Percentiles rank a stretch among this genome's conserved stretches.
These are phyloP conservation scores for Zygosaccharomyces gambellarensis DNA, from an alignment of 805 yeast species.

Conservation along the genomic window DNA sequence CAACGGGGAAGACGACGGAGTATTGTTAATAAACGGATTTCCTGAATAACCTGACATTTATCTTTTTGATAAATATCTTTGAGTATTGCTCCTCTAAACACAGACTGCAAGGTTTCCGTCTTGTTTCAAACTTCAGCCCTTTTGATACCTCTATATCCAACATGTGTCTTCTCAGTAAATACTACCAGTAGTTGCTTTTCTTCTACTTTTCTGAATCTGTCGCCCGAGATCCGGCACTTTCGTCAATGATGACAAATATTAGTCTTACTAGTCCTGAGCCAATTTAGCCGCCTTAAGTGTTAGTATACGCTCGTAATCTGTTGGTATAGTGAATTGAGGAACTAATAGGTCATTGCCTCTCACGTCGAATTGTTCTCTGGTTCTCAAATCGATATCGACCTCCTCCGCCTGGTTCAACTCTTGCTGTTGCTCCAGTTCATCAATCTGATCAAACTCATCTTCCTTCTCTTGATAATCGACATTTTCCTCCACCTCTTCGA, in stretches of 20 bases:
- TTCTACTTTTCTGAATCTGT: neutral
- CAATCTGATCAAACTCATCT: constrained; percentile 84
- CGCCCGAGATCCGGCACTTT: neutral
- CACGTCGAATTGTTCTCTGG: constrained; percentile 61
- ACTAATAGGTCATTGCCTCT: constrained; percentile 56
- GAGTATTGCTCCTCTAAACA: neutral
- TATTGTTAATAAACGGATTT: constrained; percentile 34
- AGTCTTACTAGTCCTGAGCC: neutral
- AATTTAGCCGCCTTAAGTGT: constrained; percentile 16
- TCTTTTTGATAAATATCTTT: neutral
- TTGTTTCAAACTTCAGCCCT: neutral
- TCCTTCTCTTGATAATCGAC: constrained; percentile 82
- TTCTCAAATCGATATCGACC: constrained; percentile 56
- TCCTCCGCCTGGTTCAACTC: constrained; percentile 62
- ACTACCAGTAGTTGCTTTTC: neutral
- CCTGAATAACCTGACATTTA: constrained; percentile 15
- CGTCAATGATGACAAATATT: neutral
- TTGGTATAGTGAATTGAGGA: constrained; percentile 59
- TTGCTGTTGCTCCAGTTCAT: constrained; percentile 56
- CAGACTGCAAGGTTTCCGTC: neutral
- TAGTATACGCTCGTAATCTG: constrained; percentile 34
- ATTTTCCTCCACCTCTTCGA: constrained; percentile 89
- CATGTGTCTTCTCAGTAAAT: neutral
- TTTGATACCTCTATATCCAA: neutral
- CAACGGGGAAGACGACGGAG: constrained; percentile 33